These are phyloP conservation scores for Syzygium syzygioides DNA, from an alignment of 441 rosid species.

Conservation along the genomic window DNA sequence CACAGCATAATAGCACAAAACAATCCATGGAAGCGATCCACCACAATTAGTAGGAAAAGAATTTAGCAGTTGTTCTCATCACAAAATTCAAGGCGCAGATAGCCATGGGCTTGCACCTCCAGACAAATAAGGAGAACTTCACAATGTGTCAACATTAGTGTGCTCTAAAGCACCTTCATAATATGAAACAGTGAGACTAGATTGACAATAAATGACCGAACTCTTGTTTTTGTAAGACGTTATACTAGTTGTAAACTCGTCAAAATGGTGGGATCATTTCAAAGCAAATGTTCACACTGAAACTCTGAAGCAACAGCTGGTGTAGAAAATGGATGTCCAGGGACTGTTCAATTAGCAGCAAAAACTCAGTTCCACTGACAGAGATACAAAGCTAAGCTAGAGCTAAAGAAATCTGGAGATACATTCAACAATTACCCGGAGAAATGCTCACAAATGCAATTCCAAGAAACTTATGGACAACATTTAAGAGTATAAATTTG, in stretches of 20 bases:
- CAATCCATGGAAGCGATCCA: neutral
- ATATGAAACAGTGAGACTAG: neutral
- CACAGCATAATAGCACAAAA: neutral
- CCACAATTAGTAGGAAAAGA: neutral
- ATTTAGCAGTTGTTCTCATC: neutral
- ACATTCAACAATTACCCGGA: neutral
- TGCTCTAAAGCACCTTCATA: neutral
- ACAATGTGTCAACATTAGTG: neutral
- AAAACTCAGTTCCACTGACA: neutral
- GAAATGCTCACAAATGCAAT: neutral
- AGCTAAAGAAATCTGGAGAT: neutral
- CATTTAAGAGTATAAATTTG: neutral
- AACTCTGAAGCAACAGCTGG: neutral
- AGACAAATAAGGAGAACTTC: neutral
- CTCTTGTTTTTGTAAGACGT: neutral
- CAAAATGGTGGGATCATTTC: neutral
- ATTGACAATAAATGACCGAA: neutral
- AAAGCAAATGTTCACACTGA: neutral
- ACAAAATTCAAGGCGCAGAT: neutral
- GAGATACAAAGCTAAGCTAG: neutral
- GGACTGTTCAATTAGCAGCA: neutral
- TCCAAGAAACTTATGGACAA: neutral
- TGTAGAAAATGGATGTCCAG: neutral
- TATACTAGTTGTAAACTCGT: neutral
- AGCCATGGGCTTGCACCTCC: neutral